A percentile compares a stretch with the other conserved stretches of the same genome.
These are phyloP conservation scores for Geum urbanum DNA, from an alignment of 306 rosid genomes.

Conservation along the genomic window DNA sequence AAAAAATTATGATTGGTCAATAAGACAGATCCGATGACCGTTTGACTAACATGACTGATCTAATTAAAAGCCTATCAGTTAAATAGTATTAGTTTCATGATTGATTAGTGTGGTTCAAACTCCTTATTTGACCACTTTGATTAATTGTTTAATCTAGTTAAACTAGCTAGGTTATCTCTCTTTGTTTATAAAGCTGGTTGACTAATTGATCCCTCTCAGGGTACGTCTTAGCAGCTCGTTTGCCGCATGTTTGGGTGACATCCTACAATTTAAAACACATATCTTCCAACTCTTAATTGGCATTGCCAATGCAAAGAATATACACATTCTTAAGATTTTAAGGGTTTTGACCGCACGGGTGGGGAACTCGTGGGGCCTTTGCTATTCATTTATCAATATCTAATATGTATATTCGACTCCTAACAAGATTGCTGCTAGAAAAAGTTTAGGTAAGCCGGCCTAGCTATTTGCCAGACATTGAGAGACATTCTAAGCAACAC, in stretches of 20 bases:
- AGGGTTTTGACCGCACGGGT: constrained; percentile 70
- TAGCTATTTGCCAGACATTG: constrained; percentile 12
- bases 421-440: constrained; percentile 26
- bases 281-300: constrained; percentile 33
- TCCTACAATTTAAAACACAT: constrained; percentile 40
- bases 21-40: constrained; percentile 10
- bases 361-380: constrained; percentile 37
- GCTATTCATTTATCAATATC: neutral
- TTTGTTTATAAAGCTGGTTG: constrained; percentile 22
- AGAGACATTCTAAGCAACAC: constrained; percentile 28
- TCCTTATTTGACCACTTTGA: constrained; percentile 39
- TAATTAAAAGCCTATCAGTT: constrained; percentile 1
- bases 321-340: constrained; percentile 14
- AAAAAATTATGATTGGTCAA: neutral
- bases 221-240: constrained; percentile 39
- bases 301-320: constrained; percentile 29
- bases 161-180: neutral
- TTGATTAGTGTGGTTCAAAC: constrained; percentile 51
- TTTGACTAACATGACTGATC: constrained; percentile 40
- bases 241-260: constrained; percentile 78
- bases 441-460: constrained; percentile 28
- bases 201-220: constrained; percentile 13
- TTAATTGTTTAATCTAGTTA: constrained; percentile 10
- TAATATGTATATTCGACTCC: neutral
- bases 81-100: constrained; percentile 25